Base-by-base conservation (phyloP, 2,329 filamentous ascomycete species). In the Beauveria caledonica region DNA sequence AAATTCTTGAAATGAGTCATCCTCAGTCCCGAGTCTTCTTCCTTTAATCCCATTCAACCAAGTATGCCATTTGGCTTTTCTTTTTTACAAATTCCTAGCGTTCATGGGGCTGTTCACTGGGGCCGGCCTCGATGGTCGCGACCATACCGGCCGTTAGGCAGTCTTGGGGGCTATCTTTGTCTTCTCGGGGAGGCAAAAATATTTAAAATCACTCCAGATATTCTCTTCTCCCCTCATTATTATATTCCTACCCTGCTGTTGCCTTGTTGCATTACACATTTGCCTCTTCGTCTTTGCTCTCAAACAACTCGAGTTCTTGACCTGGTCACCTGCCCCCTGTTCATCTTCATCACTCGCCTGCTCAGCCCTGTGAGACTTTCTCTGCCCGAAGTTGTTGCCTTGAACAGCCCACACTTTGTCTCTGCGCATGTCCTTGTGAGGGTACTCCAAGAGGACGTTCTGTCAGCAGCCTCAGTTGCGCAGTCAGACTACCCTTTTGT, bases 401-500 rank as follows among this genome's bases (percentile, higher is more conserved):
- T n/a, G 1, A 11, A 17, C 42, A 25, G 33, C 27, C 58, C 58
- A 53, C 58, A 49, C 40, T 36, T 36, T 60, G 42, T 54, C 50
- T 27, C 33, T 33, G 48, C 50, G n/a, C 58, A 27, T 54, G 42
- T 21, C 29, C 58, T 54, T 54, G 58, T 49, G 50, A 48, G 49
- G 17, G 23, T 7, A 29, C 29, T 49, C 19, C 29, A 25, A 21
- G 33, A 40, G 40, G 42, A 33, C 58, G 58, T 27, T 15, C 33
- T 42, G 58, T 60, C 58, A 60, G 50, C 58, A 60, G 58, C 58
- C 50, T 54, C 29, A 10, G 27, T 39, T 59, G 7, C 13, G 39
- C 50, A 49, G 58, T 60, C 58, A 60, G 58, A 54, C 58, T n/a
- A 60, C 58, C 58, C 42, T 10, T 44, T 54, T 23, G 17, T 42